These are phyloP conservation scores for Diplodia corticola DNA, from an alignment of 2,329 filamentous ascomycete genomes.

Conservation along the genomic window DNA sequence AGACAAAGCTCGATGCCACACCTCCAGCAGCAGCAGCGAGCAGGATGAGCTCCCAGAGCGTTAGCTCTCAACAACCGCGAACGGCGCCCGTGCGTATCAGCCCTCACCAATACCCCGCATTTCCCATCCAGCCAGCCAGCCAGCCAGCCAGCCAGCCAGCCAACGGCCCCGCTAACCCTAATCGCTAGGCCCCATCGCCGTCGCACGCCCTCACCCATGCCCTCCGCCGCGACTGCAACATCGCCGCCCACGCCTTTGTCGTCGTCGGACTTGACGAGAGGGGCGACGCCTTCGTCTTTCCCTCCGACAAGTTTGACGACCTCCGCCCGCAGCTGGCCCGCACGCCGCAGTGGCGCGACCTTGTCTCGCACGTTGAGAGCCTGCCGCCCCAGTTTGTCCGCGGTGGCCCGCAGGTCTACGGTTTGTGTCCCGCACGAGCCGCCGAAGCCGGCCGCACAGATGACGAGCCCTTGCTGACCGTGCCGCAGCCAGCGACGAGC, in stretches of 20 bases:
- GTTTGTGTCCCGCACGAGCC: constrained; percentile 18
- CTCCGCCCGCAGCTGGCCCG: background rate
- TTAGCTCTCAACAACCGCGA: constrained; percentile 19
- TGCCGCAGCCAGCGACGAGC: constrained; percentile 22
- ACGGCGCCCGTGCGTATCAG: constrained; percentile 14
- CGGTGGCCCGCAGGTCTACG: constrained; percentile 13
- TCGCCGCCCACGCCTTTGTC: constrained; percentile 15
- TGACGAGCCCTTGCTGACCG: constrained; percentile 10
- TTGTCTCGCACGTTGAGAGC: background rate
- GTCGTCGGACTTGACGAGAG: constrained; percentile 18
- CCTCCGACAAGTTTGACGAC: constrained; percentile 10
- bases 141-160: background rate
- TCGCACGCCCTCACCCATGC: constrained; percentile 7
- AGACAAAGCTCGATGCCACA: constrained; percentile 18
- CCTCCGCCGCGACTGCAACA: constrained; percentile 13
- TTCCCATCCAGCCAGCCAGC: background rate
- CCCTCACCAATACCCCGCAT: constrained; percentile 21
- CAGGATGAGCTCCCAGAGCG: constrained; percentile 20
- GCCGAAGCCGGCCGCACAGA: constrained; percentile 11
- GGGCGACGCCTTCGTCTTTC: constrained; percentile 14
- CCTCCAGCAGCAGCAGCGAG: constrained; percentile 15
- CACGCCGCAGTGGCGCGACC: constrained; percentile 5
- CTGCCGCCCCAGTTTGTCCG: constrained; percentile 6
- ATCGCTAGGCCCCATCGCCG: constrained; percentile 17
- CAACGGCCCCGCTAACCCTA: constrained; percentile 23